Conservation (phyloP, 1,284 basidiomycete genomes). For the Inonotus obliquus region DNA sequence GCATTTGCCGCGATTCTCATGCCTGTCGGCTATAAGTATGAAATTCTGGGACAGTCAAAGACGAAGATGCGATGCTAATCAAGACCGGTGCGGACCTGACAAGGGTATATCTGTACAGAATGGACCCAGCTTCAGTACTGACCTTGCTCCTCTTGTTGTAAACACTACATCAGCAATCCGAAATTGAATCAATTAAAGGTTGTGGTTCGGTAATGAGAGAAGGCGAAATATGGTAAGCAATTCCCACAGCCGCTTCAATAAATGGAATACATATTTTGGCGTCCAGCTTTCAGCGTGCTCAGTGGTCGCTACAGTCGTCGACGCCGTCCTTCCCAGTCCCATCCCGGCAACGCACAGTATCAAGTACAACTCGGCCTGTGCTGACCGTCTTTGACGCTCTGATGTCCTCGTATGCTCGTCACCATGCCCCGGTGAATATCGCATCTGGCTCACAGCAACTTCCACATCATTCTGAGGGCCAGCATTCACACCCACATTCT, state of each 20-base stretch:
- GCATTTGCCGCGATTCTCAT: not conserved
- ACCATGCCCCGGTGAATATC: conserved; percentile 9
- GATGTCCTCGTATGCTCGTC: conserved; percentile 18
- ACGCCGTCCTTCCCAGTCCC: not conserved
- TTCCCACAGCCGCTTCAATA: not conserved
- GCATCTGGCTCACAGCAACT: conserved; percentile 10
- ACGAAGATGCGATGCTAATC: not conserved
- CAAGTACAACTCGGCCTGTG: not conserved
- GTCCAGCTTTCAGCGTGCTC: not conserved
- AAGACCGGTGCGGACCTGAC: not conserved
- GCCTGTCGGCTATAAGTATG: not conserved
- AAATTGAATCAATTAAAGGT: not conserved
- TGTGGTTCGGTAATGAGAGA: not conserved
- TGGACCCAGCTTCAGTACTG: not conserved
- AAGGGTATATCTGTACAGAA: not conserved
- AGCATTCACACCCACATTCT: not conserved
- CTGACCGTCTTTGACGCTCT: conserved; percentile 6
- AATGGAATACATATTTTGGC: not conserved
- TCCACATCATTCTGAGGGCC: not conserved
- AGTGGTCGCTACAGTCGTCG: not conserved
- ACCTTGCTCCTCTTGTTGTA: not conserved
- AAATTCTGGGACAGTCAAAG: not conserved
- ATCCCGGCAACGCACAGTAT: not conserved
- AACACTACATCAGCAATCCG: not conserved
- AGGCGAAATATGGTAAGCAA: not conserved